Conservation (phyloP, 305 asterid species). For the Vinca major region DNA sequence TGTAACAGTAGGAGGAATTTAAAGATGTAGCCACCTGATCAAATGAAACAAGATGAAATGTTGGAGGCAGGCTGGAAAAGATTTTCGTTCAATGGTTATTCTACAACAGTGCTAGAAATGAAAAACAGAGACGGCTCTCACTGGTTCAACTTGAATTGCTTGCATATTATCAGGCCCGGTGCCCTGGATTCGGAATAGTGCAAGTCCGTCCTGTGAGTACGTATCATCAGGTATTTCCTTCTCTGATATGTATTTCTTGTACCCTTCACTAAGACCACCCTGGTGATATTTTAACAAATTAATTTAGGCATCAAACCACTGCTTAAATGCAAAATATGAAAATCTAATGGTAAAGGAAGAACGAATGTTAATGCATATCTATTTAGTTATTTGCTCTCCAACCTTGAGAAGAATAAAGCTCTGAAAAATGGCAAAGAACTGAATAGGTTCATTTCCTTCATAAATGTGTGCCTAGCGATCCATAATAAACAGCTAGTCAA, state of each 20-base stretch:
- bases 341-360: constrained; percentile 2
- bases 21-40: constrained; percentile 83
- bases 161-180: constrained; percentile 99
- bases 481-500: constrained; percentile 19
- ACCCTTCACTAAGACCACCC: constrained; percentile 94
- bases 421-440: constrained; percentile 83
- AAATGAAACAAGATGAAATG: constrained; percentile 14
- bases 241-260: constrained; percentile 59
- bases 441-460: constrained; percentile 83
- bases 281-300: constrained; percentile 30
- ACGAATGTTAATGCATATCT: background rate
- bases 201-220: constrained; percentile 74
- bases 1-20: constrained; percentile 90
- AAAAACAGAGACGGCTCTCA: constrained; percentile 29
- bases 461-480: constrained; percentile 61
- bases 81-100: background rate
- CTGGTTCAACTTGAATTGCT: constrained; percentile 96
- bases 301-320: constrained; percentile 12
- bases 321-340: constrained; percentile 6
- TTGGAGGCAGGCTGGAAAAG: background rate
- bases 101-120: background rate
- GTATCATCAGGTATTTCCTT: constrained; percentile 75
- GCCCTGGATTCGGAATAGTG: constrained; percentile 92
- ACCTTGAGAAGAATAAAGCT: constrained; percentile 92
- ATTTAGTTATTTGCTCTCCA: constrained; percentile 17